Evolutionary conservation across 1,284 basidiomycete species (phyloP), one percentile per base, ranked within the genome.

Genomic region (Cutaneotrichosporon cutaneum): DNA sequence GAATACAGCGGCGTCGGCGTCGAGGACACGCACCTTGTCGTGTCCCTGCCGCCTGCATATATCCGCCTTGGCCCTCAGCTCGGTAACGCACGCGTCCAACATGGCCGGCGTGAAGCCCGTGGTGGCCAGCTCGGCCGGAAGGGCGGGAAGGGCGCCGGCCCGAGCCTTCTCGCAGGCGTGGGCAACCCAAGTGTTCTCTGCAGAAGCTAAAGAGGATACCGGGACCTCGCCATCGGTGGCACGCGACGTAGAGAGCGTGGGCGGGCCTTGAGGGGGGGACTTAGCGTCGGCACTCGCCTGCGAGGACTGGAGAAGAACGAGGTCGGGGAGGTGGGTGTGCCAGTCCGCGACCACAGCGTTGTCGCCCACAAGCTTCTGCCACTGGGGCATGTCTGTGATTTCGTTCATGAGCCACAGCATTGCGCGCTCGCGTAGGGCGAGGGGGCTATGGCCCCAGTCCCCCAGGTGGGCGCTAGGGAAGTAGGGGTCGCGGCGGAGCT

Each of bases 361-460:
- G 51, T 63, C 58, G 16, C 11, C 9, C n/a, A 63, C 58, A 24
- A 60, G 60, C 50, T 7, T 11, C 22, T 56, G n/a, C 62, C 62
- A 63, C 11, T 32, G 42, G 4, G 58, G 55, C 58, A 60, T 63
- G 50, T 63, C 62, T 8, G 62, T 63, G 33, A 63, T 47, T 11
- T 22, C 11, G 62, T 60, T 39, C 11, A 63, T 56, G 55, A 60
- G 33, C 50, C 26, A 35, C n/a, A 63, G 42, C 62, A 63, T 57
- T 24, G 53, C 62, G 22, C 58, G 58, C 51, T 63, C 62, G 27
- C 62, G 62, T 13, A 51, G 32, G n/a, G 58, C 30, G 30, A 30
- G 30, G 5, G n/a, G 30, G 30, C 30, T 30, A 9, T 30, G 30
- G 5, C 30, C 30, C 30, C 30, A 30, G 30, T 30, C 30, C 9